phyloP scores from a whole-genome alignment of 78 protist genomes.

The Salpingoeca rosetta region DNA sequence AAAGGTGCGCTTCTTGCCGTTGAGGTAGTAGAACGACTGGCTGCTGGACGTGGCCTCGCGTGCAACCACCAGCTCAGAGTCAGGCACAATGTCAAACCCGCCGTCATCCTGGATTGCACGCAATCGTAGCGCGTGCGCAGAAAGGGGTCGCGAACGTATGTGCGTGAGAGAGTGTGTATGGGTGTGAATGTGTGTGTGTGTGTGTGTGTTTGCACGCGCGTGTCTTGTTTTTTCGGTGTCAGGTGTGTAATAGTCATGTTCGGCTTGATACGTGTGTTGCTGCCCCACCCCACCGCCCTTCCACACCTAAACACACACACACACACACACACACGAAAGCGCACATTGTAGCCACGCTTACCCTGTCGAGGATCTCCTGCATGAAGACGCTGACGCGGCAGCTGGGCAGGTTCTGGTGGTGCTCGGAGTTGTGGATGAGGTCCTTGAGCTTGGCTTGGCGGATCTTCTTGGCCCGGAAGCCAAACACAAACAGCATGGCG shows the following conservation, averaged over 20 bases:
- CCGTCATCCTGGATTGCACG: conserved; percentile 44
- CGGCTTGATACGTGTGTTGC: neutral
- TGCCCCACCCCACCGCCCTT: no score
- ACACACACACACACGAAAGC: no score
- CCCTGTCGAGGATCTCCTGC: conserved; percentile 77
- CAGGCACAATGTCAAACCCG: conserved; percentile 47
- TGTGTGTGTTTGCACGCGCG: no score
- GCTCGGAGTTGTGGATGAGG: conserved; percentile 90
- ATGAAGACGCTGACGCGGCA: conserved; percentile 90
- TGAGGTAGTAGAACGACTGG: conserved; percentile 62
- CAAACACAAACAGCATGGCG: conserved; percentile 97
- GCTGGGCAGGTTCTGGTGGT: conserved; percentile 32
- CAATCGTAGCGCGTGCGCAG: no score
- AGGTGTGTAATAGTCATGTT: neutral
- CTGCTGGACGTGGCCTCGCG: conserved; percentile 57
- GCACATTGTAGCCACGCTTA: neutral
- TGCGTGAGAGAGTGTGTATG: no score
- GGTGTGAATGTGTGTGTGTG: no score
- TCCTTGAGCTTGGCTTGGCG: conserved; percentile 85
- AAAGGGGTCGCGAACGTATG: no score
- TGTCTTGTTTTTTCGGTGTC: neutral
- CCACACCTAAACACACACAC: no score
- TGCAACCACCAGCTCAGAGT: conserved; percentile 69
- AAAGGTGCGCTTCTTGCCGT: conserved; percentile 27
- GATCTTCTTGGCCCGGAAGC: conserved; percentile 80